These are phyloP conservation scores for Polychaeton citri DNA, from an alignment of 2,329 filamentous ascomycete species.

Conservation along the genomic window DNA sequence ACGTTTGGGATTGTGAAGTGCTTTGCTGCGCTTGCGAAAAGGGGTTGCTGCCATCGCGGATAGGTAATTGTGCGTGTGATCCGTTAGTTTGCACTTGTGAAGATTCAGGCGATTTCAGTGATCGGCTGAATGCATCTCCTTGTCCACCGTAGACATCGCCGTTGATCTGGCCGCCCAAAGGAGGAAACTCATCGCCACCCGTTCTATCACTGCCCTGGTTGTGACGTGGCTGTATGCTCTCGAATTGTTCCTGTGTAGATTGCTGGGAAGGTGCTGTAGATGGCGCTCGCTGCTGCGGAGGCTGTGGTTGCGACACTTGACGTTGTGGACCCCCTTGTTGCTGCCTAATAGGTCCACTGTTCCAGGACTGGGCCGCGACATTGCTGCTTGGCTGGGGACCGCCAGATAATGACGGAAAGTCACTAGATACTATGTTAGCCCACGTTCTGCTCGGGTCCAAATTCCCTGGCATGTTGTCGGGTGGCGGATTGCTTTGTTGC, in stretches of 20 bases:
- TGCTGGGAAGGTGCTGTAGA: constrained; percentile 29
- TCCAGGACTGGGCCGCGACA: constrained; percentile 23
- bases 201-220: constrained; percentile 17
- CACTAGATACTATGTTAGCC: constrained; percentile 29
- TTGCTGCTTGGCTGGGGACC: constrained; percentile 41
- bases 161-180: constrained; percentile 39
- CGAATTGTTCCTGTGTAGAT: constrained; percentile 43
- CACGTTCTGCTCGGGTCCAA: neutral
- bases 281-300: constrained; percentile 25
- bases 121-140: constrained; percentile 4
- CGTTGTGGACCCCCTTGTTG: constrained; percentile 37
- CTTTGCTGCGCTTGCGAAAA: neutral
- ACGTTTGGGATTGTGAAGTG: neutral
- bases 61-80: neutral
- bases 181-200: constrained; percentile 48
- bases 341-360: constrained; percentile 36
- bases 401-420: constrained; percentile 49
- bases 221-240: constrained; percentile 36
- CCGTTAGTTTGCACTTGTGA: constrained; percentile 3
- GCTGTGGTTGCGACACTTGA: constrained; percentile 17
- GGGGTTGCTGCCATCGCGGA: neutral
- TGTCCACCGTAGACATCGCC: constrained; percentile 26
- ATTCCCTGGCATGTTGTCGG: neutral
- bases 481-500: neutral
- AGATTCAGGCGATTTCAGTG: constrained; percentile 12